Evolutionary conservation across 495 filamentous ascomycete species (phyloP), one percentile per base, ranked within the genome.

Genomic region (Parathielavia appendiculata): DNA sequence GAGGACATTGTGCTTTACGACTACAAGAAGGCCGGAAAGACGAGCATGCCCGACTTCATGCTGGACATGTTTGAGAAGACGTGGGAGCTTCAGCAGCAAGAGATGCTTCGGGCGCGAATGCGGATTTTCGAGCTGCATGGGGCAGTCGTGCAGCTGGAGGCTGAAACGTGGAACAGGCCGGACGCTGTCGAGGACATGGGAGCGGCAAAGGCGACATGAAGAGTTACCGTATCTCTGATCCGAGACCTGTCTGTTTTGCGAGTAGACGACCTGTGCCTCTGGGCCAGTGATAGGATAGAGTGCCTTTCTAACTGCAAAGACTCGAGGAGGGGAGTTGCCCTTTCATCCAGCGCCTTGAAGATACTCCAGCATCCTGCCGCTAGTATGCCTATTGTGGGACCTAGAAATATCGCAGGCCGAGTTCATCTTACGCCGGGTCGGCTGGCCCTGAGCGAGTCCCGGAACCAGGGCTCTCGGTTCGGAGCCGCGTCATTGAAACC

Each of bases 1-100:
- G 93, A 97, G 73, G 90, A 95, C 62, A 83, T 90, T 49, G 87
- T 92, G 4, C 74, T 90, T 0, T 97, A 95, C 72, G 88, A 97
- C 72, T 97, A 97, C 70, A 75, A 70, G 46, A 69, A 69, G 16
- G 81, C 75, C 19, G 70, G 71, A 45, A 88, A 85, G 68, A 73
- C 76, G 0, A 63, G 76, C 40, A 73, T 96, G 60, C 83, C 83
- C 39, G 69, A 71, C 0, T 97, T 89, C 61, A 82, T 92, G 74
- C 64, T 83, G 40, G 74, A 82, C 1, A 74, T 83, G 46, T 89
- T 97, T 58, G 70, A 76, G 49, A 65, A 79, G 38, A 87, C 86
- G 10, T 91, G 82, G 68, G 65, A 72, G 58, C 59, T 83, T 60
- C 92, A 97, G 66, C 81, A 89, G 63, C 70, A 83, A 52, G 83